These are phyloP conservation scores for Sicyos edulis DNA, from an alignment of 306 rosid species.

Conservation along the genomic window DNA sequence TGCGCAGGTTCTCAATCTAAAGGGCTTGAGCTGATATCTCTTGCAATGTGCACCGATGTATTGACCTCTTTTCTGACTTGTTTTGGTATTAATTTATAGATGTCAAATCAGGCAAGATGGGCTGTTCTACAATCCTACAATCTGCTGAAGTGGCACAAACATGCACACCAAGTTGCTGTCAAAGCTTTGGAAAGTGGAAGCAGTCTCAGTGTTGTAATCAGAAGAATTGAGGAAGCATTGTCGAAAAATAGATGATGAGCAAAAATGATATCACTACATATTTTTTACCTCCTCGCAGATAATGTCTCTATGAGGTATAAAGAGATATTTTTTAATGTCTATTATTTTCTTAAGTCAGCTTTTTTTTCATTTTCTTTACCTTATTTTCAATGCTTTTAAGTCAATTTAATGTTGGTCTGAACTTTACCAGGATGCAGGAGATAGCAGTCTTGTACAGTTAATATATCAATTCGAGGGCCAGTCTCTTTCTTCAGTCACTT, in stretches of 20 bases:
- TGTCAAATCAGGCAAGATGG: slow-evolving; percentile 99
- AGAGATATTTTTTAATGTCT: not conserved
- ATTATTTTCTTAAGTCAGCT: not conserved
- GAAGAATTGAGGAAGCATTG: slow-evolving; percentile 77
- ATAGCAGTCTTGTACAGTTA: not conserved
- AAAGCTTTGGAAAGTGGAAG: slow-evolving; percentile 76
- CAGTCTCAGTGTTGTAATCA: slow-evolving; percentile 63
- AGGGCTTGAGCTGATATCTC: slow-evolving; percentile 13
- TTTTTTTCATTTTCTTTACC: not conserved
- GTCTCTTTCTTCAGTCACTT: not conserved
- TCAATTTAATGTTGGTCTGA: not conserved
- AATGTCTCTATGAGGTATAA: not conserved
- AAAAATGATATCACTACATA: not conserved
- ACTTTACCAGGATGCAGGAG: slow-evolving; percentile 17
- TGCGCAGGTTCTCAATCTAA: slow-evolving; percentile 52
- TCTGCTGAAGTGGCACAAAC: slow-evolving; percentile 85
- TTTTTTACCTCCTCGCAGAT: slow-evolving; percentile 1
- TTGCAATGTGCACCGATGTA: slow-evolving; percentile 12
- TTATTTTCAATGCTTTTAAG: too few species aligned
- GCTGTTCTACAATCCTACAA: slow-evolving; percentile 88
- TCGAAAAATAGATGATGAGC: slow-evolving; percentile 31
- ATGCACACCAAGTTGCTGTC: slow-evolving; percentile 78
- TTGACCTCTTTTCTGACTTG: slow-evolving; percentile 11
- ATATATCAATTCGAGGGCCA: not conserved
- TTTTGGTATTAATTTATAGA: slow-evolving; percentile 37